Conservation (phyloP, 805 yeast genomes). For the Tetrapisispora fleetii region DNA sequence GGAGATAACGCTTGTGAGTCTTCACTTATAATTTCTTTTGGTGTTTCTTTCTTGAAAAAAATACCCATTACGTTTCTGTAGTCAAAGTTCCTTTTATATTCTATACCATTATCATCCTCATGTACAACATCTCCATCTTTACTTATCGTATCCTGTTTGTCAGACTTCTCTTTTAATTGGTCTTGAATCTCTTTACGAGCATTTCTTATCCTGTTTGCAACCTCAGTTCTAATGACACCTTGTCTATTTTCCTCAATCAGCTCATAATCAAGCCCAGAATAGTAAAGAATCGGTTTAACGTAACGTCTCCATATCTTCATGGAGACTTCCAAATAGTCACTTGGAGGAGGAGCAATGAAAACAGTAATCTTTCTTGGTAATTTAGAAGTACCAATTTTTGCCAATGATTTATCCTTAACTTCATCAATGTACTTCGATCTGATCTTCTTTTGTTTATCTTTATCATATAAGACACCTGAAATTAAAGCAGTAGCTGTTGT, state of each 20-base stretch:
- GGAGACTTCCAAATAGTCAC: constrained; percentile 72
- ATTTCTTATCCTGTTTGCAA: constrained; percentile 73
- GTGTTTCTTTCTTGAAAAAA: constrained; percentile 31
- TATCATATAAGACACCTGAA: constrained; percentile 77
- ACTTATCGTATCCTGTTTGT: constrained; percentile 6
- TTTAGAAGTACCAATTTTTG: constrained; percentile 37
- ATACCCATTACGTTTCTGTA: constrained; percentile 48
- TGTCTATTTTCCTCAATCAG: constrained; percentile 69
- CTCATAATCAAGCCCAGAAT: constrained; percentile 80
- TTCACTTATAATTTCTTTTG: constrained; percentile 30
- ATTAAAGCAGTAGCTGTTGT: constrained; percentile 50
- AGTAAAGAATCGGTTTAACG: constrained; percentile 75
- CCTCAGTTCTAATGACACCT: constrained; percentile 74
- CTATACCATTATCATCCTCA: constrained; percentile 18
- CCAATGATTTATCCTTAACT: constrained; percentile 46
- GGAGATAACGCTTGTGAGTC: constrained; percentile 40
- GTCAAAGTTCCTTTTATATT: constrained; percentile 27
- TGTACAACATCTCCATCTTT: constrained; percentile 4
- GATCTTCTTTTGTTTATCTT: constrained; percentile 55
- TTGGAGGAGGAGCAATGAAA: constrained; percentile 94
- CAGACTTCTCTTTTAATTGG: constrained; percentile 7
- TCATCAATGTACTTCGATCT: constrained; percentile 53
- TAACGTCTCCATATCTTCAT: constrained; percentile 64
- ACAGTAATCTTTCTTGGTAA: constrained; percentile 70
- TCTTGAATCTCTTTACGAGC: constrained; percentile 41